Evolutionary conservation across 1,139 yeast species (phyloP), one percentile per base, ranked within the genome.

Genomic region (Taphrina populina): DNA sequence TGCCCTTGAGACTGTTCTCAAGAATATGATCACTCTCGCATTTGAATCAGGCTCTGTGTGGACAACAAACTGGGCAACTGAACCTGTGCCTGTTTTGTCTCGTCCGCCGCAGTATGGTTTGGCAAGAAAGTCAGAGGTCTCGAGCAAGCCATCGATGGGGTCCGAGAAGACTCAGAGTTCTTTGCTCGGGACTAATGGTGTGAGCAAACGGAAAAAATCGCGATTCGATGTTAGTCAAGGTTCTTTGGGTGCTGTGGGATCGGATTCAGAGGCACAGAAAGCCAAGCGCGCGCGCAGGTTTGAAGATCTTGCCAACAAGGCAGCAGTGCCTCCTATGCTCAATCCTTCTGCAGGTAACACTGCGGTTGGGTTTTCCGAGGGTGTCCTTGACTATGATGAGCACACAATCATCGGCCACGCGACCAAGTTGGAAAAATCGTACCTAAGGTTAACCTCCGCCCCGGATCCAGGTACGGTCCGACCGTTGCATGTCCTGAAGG

Each of bases 401-500:
- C 66, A 64, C 27, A 69, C 70, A 0, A 72, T 90, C 4, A 76
- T 84, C 3, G 98, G 98, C 0, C 74, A 78, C 2, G 78, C 84
- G 64, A 75, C 75, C 37, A 73, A 67, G 1, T 67, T 92, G 30
- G 96, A 90, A 63, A 92, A 92, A 67, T 73, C 78, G 52, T 92
- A 88, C 66, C 72, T 88, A 32, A 75, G 98, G 61, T 72, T 92
- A 59, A 92, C 98, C 0, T 86, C 96, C 1, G 96, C 83, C 44
- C 96, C 97, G 0, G 88, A 87, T 61, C 96, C 97, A 0, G 77
- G 79, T 1, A 71, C 76, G 27, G 96, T 92, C 2, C 76, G 98
- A 44, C 96, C 97, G 0, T 73, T 80, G 51, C 66, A 65, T 1
- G 74, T 88, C 1, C 71, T 92, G 56, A 75, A 77, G 61, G 76